Conservation (phyloP, 495 filamentous ascomycete species). For the Daldinia grandis region DNA sequence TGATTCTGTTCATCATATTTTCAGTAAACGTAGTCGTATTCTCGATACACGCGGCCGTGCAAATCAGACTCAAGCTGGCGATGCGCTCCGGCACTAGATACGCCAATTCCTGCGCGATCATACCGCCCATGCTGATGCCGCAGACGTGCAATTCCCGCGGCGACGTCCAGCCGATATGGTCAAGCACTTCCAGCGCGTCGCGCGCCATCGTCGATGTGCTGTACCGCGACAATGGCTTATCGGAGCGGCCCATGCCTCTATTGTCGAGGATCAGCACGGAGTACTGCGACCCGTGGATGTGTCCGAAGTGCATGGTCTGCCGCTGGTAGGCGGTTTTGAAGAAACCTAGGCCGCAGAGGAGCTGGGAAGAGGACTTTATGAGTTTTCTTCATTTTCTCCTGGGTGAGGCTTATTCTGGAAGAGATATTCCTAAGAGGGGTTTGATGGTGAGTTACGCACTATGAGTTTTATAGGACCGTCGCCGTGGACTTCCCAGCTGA, state of each 20-base stretch:
- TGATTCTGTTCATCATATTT: constrained; percentile 72
- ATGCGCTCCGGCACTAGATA: constrained; percentile 69
- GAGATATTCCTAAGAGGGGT: not conserved
- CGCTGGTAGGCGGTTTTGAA: constrained; percentile 75
- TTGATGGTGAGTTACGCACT: constrained; percentile 57
- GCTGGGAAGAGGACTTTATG: constrained; percentile 46
- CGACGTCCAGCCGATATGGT: constrained; percentile 73
- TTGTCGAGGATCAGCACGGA: constrained; percentile 80
- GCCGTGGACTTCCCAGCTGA: constrained; percentile 83
- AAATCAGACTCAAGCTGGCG: constrained; percentile 70
- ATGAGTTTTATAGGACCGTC: constrained; percentile 72
- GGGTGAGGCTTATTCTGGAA: not conserved
- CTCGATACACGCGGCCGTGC: constrained; percentile 75
- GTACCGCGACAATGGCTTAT: constrained; percentile 77
- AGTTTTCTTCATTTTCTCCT: not conserved
- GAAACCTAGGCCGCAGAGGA: constrained; percentile 71
- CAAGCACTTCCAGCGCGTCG: constrained; percentile 73
- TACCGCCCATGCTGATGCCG: constrained; percentile 79
- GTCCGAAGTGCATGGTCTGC: constrained; percentile 78
- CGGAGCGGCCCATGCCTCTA: constrained; percentile 78
- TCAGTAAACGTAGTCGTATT: constrained; percentile 64
- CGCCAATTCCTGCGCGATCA: constrained; percentile 87
- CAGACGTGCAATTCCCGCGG: constrained; percentile 67
- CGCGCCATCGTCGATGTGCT: constrained; percentile 78
- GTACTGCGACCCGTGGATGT: constrained; percentile 71